Percentiles rank a stretch among this genome's conserved stretches.
These are phyloP conservation scores for Pseudomicrostroma phylloplanum DNA, from an alignment of 1,284 basidiomycete genomes.

Conservation along the genomic window DNA sequence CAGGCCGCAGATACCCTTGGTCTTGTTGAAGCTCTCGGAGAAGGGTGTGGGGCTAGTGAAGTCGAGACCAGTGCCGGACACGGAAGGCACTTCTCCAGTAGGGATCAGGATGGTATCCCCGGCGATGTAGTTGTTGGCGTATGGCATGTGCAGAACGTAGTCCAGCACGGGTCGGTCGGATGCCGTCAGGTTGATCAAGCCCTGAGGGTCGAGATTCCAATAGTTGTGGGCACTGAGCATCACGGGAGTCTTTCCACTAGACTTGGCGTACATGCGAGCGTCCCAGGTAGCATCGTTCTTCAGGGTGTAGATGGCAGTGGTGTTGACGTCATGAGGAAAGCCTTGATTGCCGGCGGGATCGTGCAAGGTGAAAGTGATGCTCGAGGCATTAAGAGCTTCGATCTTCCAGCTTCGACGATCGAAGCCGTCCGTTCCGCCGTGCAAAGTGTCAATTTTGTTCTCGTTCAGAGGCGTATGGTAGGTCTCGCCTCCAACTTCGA, in stretches of 20 bases:
- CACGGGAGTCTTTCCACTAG: constrained; percentile 32
- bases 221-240: constrained; percentile 46
- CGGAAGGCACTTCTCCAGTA: constrained; percentile 28
- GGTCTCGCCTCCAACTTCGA: constrained; percentile 28
- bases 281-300: constrained; percentile 22
- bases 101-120: constrained; percentile 33
- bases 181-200: constrained; percentile 11
- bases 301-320: constrained; percentile 26
- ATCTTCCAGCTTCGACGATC: constrained; percentile 35
- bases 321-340: constrained; percentile 31
- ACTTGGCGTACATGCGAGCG: constrained; percentile 31
- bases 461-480: constrained; percentile 31
- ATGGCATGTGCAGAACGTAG: constrained; percentile 35
- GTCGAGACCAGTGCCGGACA: constrained; percentile 29
- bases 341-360: constrained; percentile 46
- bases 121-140: constrained; percentile 32
- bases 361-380: constrained; percentile 28
- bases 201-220: constrained; percentile 43
- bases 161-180: constrained; percentile 22
- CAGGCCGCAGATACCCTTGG: constrained; percentile 31
- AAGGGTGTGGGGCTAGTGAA: constrained; percentile 30
- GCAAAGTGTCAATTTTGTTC: constrained; percentile 31
- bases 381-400: constrained; percentile 16
- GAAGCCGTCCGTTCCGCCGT: constrained; percentile 44
- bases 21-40: constrained; percentile 29